These are phyloP conservation scores for Apiospora hydei DNA, from an alignment of 2,329 filamentous ascomycete genomes.

Conservation along the genomic window DNA sequence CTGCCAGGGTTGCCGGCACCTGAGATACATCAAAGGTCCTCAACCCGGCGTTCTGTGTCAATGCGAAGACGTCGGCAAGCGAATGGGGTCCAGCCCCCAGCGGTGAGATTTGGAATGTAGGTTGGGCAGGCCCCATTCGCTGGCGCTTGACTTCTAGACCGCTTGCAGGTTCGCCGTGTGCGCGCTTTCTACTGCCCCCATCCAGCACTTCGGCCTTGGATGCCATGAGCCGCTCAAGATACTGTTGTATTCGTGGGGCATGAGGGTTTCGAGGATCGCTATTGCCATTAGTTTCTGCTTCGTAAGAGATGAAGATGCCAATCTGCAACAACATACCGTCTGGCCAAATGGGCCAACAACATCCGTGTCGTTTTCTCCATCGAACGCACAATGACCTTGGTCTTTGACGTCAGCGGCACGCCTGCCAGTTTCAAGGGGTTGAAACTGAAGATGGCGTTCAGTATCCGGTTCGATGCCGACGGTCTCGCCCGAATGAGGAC, in stretches of 20 bases:
- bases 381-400: slow-evolving; percentile 84
- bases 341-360: slow-evolving; percentile 82
- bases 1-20: slow-evolving; percentile 76
- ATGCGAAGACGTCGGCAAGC: slow-evolving; percentile 83
- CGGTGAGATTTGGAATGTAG: slow-evolving; percentile 67
- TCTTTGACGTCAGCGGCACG: slow-evolving; percentile 77
- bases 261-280: slow-evolving; percentile 84
- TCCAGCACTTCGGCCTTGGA: slow-evolving; percentile 81
- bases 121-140: slow-evolving; percentile 57
- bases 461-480: slow-evolving; percentile 81
- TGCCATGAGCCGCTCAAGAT: slow-evolving; percentile 83
- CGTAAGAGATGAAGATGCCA: not conserved
- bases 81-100: slow-evolving; percentile 79
- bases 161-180: slow-evolving; percentile 73
- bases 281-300: not conserved
- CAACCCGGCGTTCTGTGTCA: slow-evolving; percentile 78
- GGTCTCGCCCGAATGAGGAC: slow-evolving; percentile 84
- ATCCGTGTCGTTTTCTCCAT: slow-evolving; percentile 94
- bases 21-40: slow-evolving; percentile 82
- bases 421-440: slow-evolving; percentile 86
- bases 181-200: slow-evolving; percentile 79
- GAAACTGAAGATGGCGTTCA: slow-evolving; percentile 87
- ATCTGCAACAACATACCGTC: slow-evolving; percentile 63
- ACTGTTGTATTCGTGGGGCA: slow-evolving; percentile 81
- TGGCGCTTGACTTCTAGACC: slow-evolving; percentile 85